phyloP scores from a whole-genome alignment of 139 green algal species.

The Diplosphaera chodatii region DNA sequence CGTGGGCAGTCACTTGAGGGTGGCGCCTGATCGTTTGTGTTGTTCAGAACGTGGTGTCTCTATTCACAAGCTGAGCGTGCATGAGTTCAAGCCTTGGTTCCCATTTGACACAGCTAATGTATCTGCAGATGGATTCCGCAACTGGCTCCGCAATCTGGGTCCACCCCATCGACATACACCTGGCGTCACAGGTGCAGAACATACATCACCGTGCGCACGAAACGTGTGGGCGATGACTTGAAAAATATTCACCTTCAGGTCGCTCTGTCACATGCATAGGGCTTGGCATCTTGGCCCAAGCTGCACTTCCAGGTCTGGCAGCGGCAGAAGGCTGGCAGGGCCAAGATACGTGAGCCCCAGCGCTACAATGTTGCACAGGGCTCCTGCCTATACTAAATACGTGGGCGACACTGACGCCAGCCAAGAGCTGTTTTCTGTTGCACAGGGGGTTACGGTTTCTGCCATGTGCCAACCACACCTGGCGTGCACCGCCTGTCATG shows the following conservation, averaged over 20 bases:
- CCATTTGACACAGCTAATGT: background rate
- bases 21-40: too few species aligned
- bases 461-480: conserved; percentile 60
- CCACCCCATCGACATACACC: conserved; percentile 74
- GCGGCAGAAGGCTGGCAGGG: conserved; percentile 56
- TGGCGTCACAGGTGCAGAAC: conserved; percentile 38
- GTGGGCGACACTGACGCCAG: background rate
- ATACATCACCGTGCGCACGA: too few species aligned
- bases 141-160: conserved; percentile 43
- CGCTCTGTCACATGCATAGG: conserved; percentile 7
- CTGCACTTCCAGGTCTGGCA: conserved; percentile 76
- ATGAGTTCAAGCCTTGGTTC: too few species aligned
- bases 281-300: conserved; percentile 68
- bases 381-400: too few species aligned
- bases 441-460: conserved; percentile 72
- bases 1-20: too few species aligned
- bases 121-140: background rate
- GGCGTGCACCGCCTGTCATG: conserved; percentile 62
- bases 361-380: too few species aligned
- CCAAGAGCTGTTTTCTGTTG: background rate
- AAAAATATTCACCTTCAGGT: too few species aligned
- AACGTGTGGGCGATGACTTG: too few species aligned
- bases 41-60: too few species aligned
- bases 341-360: conserved; percentile 67
- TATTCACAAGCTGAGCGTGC: too few species aligned